Evolutionary conservation across 306 rosid genomes (phyloP), one percentile per base, ranked within the genome.

Genomic region (Abrus pulchellus): DNA sequence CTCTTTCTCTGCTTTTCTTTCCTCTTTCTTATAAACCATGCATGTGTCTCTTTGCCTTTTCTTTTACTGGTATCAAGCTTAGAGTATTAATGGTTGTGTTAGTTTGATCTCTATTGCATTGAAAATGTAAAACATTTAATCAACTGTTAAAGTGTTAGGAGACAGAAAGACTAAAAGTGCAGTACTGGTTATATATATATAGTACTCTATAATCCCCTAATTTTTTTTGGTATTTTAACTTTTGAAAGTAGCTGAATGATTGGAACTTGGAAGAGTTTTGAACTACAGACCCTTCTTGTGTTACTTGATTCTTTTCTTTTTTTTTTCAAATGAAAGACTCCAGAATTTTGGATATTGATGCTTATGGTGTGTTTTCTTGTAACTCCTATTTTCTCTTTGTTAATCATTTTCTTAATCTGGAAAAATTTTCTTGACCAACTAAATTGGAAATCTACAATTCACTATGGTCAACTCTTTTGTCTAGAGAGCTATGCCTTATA

Each of bases 221-320:
- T 60, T 33, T 28, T 57, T 44, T 47, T 7, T 3, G 5, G n/a
- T 6, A 74, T 59, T 44, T 73, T n/a, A 43, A 57, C 47, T 74
- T 60, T 60, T n/a, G 43, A 75, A 75, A 34, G 57, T 45, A 44
- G 60, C 47, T 75, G 48, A 74, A 8, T 62, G 50, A 75, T 32
- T 27, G 28, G 60, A 28, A 57, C 38, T 7, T 20, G 20, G 20
- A 20, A 20, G 20, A 76, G 36, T 61, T 76, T 49, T 59, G n/a
- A 43, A 59, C 44, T 44, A 6, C 41, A 61, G 13, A 32, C 59
- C 30, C 70, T 20, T 12, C 11, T 63, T 40, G 20, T 10, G 33
- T 62, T 34, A 34, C 38, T 7, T 33, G 49, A 47, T 75, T 33
- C 7, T 59, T 47, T 38, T 44, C 27, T 14, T 9, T 3, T 57